Evolutionary conservation across 1,284 basidiomycete species (phyloP).

Genomic region (Puccinia novopanici): DNA sequence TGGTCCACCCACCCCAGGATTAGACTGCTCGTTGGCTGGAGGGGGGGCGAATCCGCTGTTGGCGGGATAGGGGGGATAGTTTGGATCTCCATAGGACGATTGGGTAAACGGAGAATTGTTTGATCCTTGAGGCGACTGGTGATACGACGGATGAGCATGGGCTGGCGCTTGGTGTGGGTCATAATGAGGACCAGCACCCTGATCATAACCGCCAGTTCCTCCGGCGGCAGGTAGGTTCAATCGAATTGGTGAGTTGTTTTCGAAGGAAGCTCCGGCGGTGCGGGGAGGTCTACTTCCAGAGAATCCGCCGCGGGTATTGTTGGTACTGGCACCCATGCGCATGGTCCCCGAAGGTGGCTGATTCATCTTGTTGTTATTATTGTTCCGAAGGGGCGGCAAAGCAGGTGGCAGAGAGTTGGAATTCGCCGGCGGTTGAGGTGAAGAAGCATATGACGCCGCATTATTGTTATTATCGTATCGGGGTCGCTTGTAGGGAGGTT

Average conservation of each 20-base stretch:
- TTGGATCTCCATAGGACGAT: background rate
- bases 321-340: constrained; percentile 37
- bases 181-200: constrained; percentile 26
- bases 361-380: background rate
- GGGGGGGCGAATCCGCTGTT: background rate
- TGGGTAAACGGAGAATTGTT: background rate
- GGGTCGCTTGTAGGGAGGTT: constrained; percentile 43
- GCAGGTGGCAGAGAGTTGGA: constrained; percentile 17
- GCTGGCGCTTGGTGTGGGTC: background rate
- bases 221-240: constrained; percentile 17
- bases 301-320: constrained; percentile 25
- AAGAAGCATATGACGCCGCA: background rate
- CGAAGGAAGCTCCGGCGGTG: constrained; percentile 7
- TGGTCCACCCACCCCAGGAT: constrained; percentile 4
- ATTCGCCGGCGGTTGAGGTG: constrained; percentile 20
- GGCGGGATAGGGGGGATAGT: constrained; percentile 7
- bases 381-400: constrained; percentile 22
- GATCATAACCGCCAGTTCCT: constrained; percentile 17
- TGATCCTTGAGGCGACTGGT: constrained; percentile 18
- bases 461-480: constrained; percentile 32
- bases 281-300: constrained; percentile 25
- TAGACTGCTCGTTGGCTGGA: constrained; percentile 23
- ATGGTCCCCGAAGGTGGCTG: constrained; percentile 13
- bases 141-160: constrained; percentile 16
- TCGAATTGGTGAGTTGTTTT: constrained; percentile 45